Percentiles rank a stretch among this genome's conserved stretches.
Conservation (phyloP, 2,329 filamentous ascomycete species). For the Apiospora saccharicola region DNA sequence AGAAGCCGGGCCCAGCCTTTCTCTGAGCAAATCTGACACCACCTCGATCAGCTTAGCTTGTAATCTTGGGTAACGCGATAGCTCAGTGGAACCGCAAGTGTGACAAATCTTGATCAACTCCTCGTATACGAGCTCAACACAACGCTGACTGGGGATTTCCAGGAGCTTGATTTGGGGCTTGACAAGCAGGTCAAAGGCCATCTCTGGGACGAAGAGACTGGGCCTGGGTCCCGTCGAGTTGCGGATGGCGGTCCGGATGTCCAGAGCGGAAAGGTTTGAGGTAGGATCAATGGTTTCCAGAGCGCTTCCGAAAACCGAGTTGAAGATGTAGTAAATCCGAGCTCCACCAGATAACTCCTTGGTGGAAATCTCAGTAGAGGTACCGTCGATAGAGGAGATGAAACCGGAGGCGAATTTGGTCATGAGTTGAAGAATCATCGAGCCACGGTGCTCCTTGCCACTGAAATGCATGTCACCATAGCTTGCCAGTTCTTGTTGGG, state of each 20-base stretch:
- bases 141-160: slow-evolving; percentile 93
- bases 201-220: slow-evolving; percentile 95
- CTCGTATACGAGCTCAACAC: slow-evolving; percentile 97
- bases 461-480: slow-evolving; percentile 98
- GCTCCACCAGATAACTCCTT: slow-evolving; percentile 96
- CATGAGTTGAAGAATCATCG: slow-evolving; percentile 95
- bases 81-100: slow-evolving; percentile 94
- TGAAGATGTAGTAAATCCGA: slow-evolving; percentile 98
- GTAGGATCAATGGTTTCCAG: slow-evolving; percentile 96
- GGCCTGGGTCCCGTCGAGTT: slow-evolving; percentile 97
- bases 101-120: slow-evolving; percentile 99
- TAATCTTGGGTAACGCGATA: slow-evolving; percentile 88
- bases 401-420: slow-evolving; percentile 97
- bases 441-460: slow-evolving; percentile 94
- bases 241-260: slow-evolving; percentile 95
- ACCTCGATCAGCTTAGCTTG: slow-evolving; percentile 98
- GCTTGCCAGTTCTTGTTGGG: slow-evolving; percentile 95
- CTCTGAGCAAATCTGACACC: slow-evolving; percentile 92
- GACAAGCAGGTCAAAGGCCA: slow-evolving; percentile 96
- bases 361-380: slow-evolving; percentile 97
- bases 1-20: slow-evolving; percentile 88
- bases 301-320: slow-evolving; percentile 96
- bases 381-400: slow-evolving; percentile 98
- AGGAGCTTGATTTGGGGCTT: slow-evolving; percentile 98
- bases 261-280: slow-evolving; percentile 89